phyloP scores from a whole-genome alignment of 768 basidiomycete species.

The Lactarius akahatsu region DNA sequence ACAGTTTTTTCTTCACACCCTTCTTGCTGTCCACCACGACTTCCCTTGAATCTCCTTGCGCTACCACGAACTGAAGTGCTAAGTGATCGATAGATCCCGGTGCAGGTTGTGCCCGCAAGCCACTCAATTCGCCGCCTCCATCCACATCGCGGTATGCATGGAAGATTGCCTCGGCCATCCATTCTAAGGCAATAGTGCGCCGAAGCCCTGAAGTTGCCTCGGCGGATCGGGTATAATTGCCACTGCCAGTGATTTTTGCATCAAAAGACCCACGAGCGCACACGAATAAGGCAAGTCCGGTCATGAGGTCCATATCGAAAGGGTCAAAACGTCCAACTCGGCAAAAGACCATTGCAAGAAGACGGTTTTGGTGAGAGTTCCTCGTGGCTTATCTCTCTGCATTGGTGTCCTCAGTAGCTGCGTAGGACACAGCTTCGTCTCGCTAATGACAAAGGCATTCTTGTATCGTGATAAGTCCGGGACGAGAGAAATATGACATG shows the following conservation, averaged over 20 bases:
- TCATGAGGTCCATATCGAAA: conserved; percentile 9
- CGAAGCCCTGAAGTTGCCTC: conserved; percentile 1
- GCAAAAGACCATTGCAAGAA: conserved; percentile 2
- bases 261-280: background rate
- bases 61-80: background rate
- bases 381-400: conserved; percentile 12
- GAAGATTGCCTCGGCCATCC: conserved; percentile 8
- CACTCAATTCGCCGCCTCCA: background rate
- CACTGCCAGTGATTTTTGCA: conserved; percentile 14
- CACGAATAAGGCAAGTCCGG: conserved; percentile 16
- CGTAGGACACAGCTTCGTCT: background rate
- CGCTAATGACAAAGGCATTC: background rate
- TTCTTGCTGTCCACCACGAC: background rate
- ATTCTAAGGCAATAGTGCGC: conserved; percentile 18
- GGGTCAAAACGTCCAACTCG: background rate
- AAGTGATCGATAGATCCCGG: background rate
- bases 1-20: background rate
- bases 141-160: background rate
- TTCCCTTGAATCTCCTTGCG: background rate
- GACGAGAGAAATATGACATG: background rate
- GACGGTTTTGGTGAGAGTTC: background rate
- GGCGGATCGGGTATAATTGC: conserved; percentile 25
- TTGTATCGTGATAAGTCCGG: conserved; percentile 9
- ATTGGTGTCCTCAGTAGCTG: background rate
- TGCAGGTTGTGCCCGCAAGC: background rate